Evolutionary conservation across 2,329 filamentous ascomycete species (phyloP).

Genomic region (Pezicula rhizophila): DNA sequence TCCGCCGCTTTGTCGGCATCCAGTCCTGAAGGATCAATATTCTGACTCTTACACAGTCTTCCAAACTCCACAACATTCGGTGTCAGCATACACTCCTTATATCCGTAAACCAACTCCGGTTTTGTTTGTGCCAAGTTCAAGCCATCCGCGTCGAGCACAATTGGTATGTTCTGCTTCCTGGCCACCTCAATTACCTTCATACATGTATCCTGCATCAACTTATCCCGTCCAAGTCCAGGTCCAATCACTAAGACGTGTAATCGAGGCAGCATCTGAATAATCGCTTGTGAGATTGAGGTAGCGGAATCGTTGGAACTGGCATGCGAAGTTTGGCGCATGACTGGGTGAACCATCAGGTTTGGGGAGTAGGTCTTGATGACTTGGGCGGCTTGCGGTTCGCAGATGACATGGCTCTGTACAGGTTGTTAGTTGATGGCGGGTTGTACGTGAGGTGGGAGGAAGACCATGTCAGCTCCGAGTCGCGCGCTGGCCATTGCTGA

Average conservation of each 20-base stretch:
- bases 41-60: conserved; percentile 69
- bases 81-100: conserved; percentile 78
- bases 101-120: conserved; percentile 74
- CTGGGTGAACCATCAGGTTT: conserved; percentile 95
- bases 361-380: conserved; percentile 98
- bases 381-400: conserved; percentile 76
- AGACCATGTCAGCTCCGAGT: conserved; percentile 84
- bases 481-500: conserved; percentile 93
- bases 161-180: conserved; percentile 61
- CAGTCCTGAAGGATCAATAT: conserved; percentile 49
- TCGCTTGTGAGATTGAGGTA: conserved; percentile 54
- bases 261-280: conserved; percentile 76
- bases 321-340: conserved; percentile 72
- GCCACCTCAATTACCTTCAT: conserved; percentile 74
- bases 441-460: neutral
- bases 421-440: conserved; percentile 2
- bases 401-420: conserved; percentile 81
- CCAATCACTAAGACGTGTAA: conserved; percentile 91
- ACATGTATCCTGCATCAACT: conserved; percentile 83
- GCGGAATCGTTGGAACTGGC: conserved; percentile 49
- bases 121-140: conserved; percentile 69
- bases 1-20: conserved; percentile 44
- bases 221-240: conserved; percentile 83
- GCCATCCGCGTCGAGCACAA: conserved; percentile 90
- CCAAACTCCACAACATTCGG: conserved; percentile 94